Base-by-base conservation (phyloP, 345 rosid genomes). In the Salix arbutifolia region DNA sequence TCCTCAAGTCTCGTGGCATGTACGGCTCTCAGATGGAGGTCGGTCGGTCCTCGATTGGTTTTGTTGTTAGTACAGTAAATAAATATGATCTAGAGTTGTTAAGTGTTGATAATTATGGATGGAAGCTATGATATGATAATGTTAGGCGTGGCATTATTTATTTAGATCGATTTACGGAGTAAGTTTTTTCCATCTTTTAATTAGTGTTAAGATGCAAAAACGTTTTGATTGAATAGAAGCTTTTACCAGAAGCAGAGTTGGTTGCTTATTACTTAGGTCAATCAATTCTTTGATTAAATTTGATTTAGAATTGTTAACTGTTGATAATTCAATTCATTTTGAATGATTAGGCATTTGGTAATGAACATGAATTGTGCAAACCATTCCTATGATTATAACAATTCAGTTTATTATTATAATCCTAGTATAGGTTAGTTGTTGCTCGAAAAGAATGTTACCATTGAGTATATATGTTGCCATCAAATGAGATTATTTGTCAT, bases 11-110 rank as follows among this genome's bases (percentile, higher is more conserved):
- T 74, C 96, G 92, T 65, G 99, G 97, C 73, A 82, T 77, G 85
- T 80, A 77, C 42, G 88, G 97, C 76, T 88, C 94, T 76, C 94
- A 89, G 91, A 90, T 95, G 92, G 97, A 95, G 94, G 99, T 92
- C 72, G 69, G 78, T 73, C 42, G 44, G 44, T 40, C 13, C 70
- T 66, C 7, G 71, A 28, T 44, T 46, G 13, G 8, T 33, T 23
- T 48, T 58, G 69, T 65, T 70, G 6, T 26, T 28, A 14, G 44
- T 65, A 58, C 30, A 2, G 33, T 26, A n/a, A 11, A 44, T 26
- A 52, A 62, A 46, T 50, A 5, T 21, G 66, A 21, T 16, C 33
- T 48, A 21, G 52, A 68, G 25, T 37, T 40, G 33, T 65, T 26
- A 17, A 68, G 8, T 14, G 30, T 28, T 25, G 28, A 42, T 25